Evolutionary conservation across 495 filamentous ascomycete species (phyloP).

Genomic region (Talaromyces adpressus): DNA sequence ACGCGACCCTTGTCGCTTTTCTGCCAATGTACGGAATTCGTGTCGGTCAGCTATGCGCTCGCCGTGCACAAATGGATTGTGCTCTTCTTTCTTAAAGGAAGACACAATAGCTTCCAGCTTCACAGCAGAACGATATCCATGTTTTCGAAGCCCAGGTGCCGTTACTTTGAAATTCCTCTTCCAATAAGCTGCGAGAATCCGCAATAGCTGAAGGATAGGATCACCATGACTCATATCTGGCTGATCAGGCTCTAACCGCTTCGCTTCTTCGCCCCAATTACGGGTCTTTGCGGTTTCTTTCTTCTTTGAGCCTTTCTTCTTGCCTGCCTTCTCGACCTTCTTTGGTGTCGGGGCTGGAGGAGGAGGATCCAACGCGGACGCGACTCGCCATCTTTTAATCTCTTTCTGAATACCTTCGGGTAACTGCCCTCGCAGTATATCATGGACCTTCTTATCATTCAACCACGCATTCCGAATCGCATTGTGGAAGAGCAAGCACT

Average conservation of each 20-base stretch:
- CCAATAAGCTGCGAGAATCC: conserved; percentile 75
- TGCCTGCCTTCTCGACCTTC: conserved; percentile 29
- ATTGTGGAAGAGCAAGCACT: conserved; percentile 83
- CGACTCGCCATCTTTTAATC: conserved; percentile 65
- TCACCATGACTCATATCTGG: conserved; percentile 74
- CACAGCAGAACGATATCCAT: conserved; percentile 71
- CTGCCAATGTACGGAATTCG: conserved; percentile 62
- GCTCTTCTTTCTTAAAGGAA: conserved; percentile 52
- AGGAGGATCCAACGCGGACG: conserved; percentile 52
- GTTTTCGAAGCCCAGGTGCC: conserved; percentile 76
- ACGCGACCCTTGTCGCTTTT: conserved; percentile 69
- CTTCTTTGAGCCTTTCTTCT: conserved; percentile 32
- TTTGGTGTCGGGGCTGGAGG: conserved; percentile 25
- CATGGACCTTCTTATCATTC: conserved; percentile 72
- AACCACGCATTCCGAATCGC: conserved; percentile 79
- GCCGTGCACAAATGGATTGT: conserved; percentile 59
- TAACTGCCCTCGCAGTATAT: conserved; percentile 65
- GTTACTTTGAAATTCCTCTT: conserved; percentile 73
- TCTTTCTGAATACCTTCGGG: conserved; percentile 60
- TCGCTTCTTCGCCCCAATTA: conserved; percentile 68
- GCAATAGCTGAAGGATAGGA: conserved; percentile 73
- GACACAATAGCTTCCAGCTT: conserved; percentile 58
- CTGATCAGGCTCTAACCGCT: conserved; percentile 59
- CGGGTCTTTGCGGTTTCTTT: conserved; percentile 41
- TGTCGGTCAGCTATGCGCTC: conserved; percentile 61